Conservation (phyloP, 2,329 filamentous ascomycete species). For the Trichoderma aggressivum region DNA sequence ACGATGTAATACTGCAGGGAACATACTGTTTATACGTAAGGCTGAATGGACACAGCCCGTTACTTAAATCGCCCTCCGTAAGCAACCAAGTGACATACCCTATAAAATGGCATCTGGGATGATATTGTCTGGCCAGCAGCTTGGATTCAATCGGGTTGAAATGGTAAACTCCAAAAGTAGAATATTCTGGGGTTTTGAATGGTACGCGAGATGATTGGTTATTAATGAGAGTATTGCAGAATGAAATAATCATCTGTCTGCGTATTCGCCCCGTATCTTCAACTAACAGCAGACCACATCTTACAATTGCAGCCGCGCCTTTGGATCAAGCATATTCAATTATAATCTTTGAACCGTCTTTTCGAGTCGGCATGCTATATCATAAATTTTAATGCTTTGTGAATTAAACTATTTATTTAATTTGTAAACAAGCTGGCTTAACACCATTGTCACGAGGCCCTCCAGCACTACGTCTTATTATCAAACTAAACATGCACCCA, state of each 20-base stretch:
- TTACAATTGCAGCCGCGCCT: background rate
- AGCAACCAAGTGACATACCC: background rate
- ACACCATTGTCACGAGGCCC: background rate
- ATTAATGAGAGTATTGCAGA: background rate
- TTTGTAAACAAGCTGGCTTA: background rate
- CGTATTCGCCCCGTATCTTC: background rate
- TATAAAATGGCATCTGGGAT: background rate
- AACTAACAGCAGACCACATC: background rate
- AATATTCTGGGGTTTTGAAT: background rate
- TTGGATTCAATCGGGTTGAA: background rate
- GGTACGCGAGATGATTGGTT: background rate
- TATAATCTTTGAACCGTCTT: background rate
- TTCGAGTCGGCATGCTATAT: background rate
- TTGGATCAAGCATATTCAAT: background rate
- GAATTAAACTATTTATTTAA: background rate
- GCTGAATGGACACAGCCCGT: background rate
- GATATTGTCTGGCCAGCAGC: background rate
- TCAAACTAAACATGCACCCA: background rate
- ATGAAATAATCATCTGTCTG: background rate
- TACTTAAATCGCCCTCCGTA: background rate
- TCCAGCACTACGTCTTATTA: background rate
- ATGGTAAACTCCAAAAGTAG: background rate
- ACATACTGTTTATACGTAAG: background rate
- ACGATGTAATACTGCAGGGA: background rate
- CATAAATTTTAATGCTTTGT: background rate